phyloP scores from a whole-genome alignment of 441 rosid species.

The Erodium trifolium region DNA sequence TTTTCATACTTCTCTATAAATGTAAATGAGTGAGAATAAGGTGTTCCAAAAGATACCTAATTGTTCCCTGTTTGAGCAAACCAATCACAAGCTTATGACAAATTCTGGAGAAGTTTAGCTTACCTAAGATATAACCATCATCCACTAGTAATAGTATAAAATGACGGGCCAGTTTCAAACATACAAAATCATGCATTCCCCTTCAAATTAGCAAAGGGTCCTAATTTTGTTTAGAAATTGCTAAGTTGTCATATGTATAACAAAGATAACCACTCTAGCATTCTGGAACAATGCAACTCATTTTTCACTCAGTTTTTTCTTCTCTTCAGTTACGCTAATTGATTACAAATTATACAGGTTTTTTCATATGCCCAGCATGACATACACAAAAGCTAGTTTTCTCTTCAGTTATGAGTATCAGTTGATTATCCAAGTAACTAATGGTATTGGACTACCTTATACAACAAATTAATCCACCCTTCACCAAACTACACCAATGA shows the following conservation, averaged over 20 bases:
- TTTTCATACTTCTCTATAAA: not conserved
- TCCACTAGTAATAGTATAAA: no score
- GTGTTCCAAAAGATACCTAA: not conserved
- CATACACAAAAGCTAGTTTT: not conserved
- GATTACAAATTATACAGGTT: not conserved
- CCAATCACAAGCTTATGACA: not conserved
- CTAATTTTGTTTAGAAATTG: not conserved
- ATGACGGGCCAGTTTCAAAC: no score
- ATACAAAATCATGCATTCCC: not conserved
- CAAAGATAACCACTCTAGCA: not conserved
- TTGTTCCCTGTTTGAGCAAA: not conserved
- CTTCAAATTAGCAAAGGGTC: not conserved
- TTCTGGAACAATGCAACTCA: slow-evolving; percentile 2
- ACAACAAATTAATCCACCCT: not conserved
- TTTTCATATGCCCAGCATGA: not conserved
- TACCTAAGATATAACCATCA: not conserved
- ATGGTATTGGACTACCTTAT: not conserved
- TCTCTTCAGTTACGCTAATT: not conserved
- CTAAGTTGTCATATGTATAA: not conserved
- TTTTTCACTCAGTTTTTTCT: not conserved
- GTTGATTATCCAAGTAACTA: not conserved
- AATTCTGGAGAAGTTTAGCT: not conserved
- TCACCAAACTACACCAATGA: not conserved
- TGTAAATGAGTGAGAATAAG: not conserved
- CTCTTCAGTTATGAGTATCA: not conserved